Evolutionary conservation across 371 early-diverging fungal species (phyloP).

Genomic region (Synchytrium microbalum): DNA sequence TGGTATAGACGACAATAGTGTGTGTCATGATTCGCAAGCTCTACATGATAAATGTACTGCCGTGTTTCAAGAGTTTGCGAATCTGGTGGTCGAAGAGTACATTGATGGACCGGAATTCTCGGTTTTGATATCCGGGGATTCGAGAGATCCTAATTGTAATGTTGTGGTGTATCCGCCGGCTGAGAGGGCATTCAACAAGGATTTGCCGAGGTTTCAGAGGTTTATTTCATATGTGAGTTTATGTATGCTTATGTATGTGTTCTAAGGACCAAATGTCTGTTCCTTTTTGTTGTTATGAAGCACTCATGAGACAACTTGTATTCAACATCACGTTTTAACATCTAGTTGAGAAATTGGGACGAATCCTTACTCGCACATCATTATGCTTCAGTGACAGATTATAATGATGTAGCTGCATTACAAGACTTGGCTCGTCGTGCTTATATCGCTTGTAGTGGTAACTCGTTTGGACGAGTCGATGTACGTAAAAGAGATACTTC

Average conservation of each 20-base stretch:
- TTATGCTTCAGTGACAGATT: conserved; percentile 11
- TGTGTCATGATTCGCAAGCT: conserved; percentile 20
- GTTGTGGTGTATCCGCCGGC: conserved; percentile 32
- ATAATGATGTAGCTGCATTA: conserved; percentile 22
- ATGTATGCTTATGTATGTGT: neutral
- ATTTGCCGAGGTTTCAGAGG: conserved; percentile 25
- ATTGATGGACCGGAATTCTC: conserved; percentile 33
- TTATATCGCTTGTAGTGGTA: conserved; percentile 27
- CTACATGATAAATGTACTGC: conserved; percentile 9
- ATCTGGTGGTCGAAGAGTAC: conserved; percentile 27
- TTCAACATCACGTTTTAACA: too few species aligned
- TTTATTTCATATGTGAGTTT: conserved; percentile 22
- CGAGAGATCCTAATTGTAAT: conserved; percentile 19
- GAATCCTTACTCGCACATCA: conserved; percentile 8
- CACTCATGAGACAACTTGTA: too few species aligned
- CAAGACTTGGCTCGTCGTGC: conserved; percentile 32
- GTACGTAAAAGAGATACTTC: neutral
- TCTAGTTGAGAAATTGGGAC: conserved; percentile 31
- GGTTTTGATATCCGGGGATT: conserved; percentile 29
- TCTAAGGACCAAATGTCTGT: too few species aligned
- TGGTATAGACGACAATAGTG: conserved; percentile 22
- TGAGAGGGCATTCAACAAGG: conserved; percentile 25
- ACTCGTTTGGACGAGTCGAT: conserved; percentile 31
- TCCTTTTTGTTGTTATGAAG: too few species aligned
- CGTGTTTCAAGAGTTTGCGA: conserved; percentile 20